These are phyloP conservation scores for Mycothermus thermophilus DNA, from an alignment of 495 filamentous ascomycete species.

Conservation along the genomic window DNA sequence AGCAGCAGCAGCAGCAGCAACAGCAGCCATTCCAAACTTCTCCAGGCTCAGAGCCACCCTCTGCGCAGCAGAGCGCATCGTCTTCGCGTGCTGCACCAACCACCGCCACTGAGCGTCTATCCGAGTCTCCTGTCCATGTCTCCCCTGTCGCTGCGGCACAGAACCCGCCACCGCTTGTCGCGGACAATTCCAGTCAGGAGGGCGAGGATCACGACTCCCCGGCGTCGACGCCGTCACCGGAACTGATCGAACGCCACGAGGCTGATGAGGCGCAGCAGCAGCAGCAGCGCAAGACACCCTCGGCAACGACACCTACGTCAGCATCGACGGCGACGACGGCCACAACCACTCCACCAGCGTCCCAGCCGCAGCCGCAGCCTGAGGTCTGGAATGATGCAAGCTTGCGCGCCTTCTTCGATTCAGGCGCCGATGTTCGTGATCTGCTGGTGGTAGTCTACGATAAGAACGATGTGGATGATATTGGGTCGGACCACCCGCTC, in stretches of 20 bases:
- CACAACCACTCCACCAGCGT: slow-evolving; percentile 23
- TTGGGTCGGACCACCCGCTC: slow-evolving; percentile 68
- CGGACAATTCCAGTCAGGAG: slow-evolving; percentile 52
- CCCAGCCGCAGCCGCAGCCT: slow-evolving; percentile 28
- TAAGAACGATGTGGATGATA: slow-evolving; percentile 55
- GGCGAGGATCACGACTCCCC: slow-evolving; percentile 48
- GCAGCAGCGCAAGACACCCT: slow-evolving; percentile 17
- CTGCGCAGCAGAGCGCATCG: slow-evolving; percentile 17
- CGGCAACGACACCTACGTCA: slow-evolving; percentile 16
- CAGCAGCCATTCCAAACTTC: neutral
- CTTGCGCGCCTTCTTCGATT: slow-evolving; percentile 80
- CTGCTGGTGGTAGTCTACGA: slow-evolving; percentile 85
- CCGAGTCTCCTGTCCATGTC: slow-evolving; percentile 67
- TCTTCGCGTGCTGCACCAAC: no score
- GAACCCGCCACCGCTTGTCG: slow-evolving; percentile 45
- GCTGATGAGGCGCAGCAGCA: slow-evolving; percentile 12
- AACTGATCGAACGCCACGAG: slow-evolving; percentile 42
- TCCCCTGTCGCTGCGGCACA: slow-evolving; percentile 39
- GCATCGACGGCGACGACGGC: slow-evolving; percentile 27
- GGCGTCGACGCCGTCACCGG: slow-evolving; percentile 53
- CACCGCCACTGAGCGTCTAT: slow-evolving; percentile 47
- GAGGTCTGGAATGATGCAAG: slow-evolving; percentile 69
- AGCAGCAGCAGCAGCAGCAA: slow-evolving; percentile 15
- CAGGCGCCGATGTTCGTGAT: slow-evolving; percentile 81
- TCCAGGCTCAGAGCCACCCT: neutral